Evolutionary conservation across 2,329 filamentous ascomycete genomes (phyloP).

Genomic region (Xylaria sp.): DNA sequence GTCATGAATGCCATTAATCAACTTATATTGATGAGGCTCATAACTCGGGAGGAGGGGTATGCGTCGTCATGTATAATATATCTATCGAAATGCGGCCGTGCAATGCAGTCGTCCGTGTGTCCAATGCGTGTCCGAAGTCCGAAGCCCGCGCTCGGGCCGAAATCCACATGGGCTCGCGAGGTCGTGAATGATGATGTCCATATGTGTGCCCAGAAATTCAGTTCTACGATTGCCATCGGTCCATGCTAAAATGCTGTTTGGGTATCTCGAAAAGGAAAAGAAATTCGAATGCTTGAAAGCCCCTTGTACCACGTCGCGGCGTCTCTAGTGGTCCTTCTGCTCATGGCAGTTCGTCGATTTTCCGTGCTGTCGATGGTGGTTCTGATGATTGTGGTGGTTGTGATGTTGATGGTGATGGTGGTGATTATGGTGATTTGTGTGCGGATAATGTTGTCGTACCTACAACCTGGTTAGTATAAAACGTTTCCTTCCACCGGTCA

Average conservation of each 20-base stretch:
- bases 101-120: slow-evolving; percentile 5
- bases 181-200: not conserved
- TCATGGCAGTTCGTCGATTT: slow-evolving; percentile 24
- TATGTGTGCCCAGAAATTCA: not conserved
- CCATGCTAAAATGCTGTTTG: slow-evolving; percentile 28
- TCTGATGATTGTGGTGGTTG: slow-evolving; percentile 20
- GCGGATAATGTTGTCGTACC: slow-evolving; percentile 29
- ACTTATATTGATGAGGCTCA: not conserved
- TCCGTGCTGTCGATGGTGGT: slow-evolving; percentile 26
- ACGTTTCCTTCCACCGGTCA: not conserved
- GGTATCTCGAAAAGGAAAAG: slow-evolving; percentile 31
- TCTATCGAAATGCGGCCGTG: slow-evolving; percentile 22
- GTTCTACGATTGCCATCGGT: slow-evolving; percentile 13
- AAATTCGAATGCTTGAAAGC: slow-evolving; percentile 12
- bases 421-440: slow-evolving; percentile 21
- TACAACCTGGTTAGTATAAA: slow-evolving; percentile 18
- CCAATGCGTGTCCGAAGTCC: no score
- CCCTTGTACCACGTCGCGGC: not conserved
- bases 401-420: slow-evolving; percentile 23
- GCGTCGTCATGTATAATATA: slow-evolving; percentile 13
- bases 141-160: not conserved
- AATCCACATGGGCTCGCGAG: slow-evolving; percentile 1
- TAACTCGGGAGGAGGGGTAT: not conserved
- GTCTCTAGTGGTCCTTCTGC: slow-evolving; percentile 30
- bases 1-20: slow-evolving; percentile 8